Evolutionary conservation across 2,329 filamentous ascomycete genomes (phyloP), one percentile per base, ranked within the genome.

Genomic region (Colletotrichum neosansevieriae): DNA sequence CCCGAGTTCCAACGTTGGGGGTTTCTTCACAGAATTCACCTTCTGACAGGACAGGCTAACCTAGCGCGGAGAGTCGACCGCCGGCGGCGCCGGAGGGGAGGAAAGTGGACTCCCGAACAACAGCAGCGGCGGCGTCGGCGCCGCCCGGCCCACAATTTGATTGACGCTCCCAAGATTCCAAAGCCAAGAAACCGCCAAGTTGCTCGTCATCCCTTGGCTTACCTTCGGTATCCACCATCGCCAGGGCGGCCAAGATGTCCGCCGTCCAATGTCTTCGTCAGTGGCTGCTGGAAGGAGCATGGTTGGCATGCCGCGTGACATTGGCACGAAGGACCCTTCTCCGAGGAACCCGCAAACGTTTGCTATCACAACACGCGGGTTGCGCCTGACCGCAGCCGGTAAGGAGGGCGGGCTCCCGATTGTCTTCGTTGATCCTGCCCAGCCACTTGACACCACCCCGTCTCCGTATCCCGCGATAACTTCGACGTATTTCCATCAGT

Each of bases 181-280:
- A 38, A 40, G 65, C 47, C 65, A 65, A 68, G 61, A 54, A 42
- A 47, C 6, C 62, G 65, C 61, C 61, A 65, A 68, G 61, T 67
- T 44, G 61, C 32, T 49, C 54, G 47, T 24, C 42, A 42, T 50
- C 21, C 47, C 65, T 68, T 68, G 65, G 65, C 61, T 56, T 40
- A 32, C 61, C 19, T 50, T 32, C 54, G 54, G 54, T 64, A 34
- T 49, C 65, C 65, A 62, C 63, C 19, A 53, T 29, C 60, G 12
- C 54, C 61, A 61, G 60, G 40, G 54, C 65, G 61, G 61, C 65
- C 65, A 68, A 68, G 61, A 68, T 17, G 54, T 60, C 61, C 65
- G 65, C 65, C 19, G 24, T 59, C 61, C 65, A 68, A 68, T 68
- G 29, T 34, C 47, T 50, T 49, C 32, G 36, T 32, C 34, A n/a